Evolutionary conservation across 2,329 filamentous ascomycete species (phyloP).

Genomic region (Colletotrichum lini): DNA sequence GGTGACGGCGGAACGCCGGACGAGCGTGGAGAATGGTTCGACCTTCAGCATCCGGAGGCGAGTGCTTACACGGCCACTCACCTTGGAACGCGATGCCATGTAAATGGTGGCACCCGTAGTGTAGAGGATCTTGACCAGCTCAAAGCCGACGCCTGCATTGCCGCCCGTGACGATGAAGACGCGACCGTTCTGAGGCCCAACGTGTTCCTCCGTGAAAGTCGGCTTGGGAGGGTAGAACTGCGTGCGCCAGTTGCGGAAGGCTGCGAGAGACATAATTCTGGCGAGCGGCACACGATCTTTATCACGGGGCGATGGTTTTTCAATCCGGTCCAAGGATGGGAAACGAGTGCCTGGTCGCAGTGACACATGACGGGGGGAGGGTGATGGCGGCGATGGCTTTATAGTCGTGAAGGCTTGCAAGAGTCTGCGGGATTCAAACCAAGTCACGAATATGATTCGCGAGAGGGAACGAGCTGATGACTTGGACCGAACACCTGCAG

Average conservation of each 20-base stretch:
- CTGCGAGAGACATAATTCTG: neutral
- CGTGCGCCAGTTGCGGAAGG: slow-evolving; percentile 13
- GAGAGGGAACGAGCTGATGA: neutral
- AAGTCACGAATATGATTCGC: neutral
- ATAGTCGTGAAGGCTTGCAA: neutral
- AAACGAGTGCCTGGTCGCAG: too few relatives aligned
- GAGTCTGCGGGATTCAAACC: neutral
- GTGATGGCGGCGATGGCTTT: neutral
- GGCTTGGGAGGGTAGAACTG: slow-evolving; percentile 46
- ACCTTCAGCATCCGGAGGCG: slow-evolving; percentile 44
- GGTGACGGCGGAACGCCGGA: neutral
- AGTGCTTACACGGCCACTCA: slow-evolving; percentile 17
- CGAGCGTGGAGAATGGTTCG: neutral
- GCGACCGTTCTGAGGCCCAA: slow-evolving; percentile 47
- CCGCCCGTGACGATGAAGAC: slow-evolving; percentile 64
- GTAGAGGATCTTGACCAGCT: slow-evolving; percentile 68
- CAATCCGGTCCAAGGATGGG: too few relatives aligned
- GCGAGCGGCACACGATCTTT: neutral
- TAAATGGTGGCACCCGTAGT: slow-evolving; percentile 66
- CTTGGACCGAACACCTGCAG: neutral
- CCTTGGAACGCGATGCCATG: slow-evolving; percentile 61
- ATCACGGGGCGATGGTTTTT: too few relatives aligned
- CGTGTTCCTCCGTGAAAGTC: slow-evolving; percentile 46
- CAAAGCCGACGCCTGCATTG: slow-evolving; percentile 60
- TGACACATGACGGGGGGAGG: too few relatives aligned